Evolutionary conservation across 345 rosid species (phyloP), one percentile per base, ranked within the genome.

Genomic region (Theobroma cacao): DNA sequence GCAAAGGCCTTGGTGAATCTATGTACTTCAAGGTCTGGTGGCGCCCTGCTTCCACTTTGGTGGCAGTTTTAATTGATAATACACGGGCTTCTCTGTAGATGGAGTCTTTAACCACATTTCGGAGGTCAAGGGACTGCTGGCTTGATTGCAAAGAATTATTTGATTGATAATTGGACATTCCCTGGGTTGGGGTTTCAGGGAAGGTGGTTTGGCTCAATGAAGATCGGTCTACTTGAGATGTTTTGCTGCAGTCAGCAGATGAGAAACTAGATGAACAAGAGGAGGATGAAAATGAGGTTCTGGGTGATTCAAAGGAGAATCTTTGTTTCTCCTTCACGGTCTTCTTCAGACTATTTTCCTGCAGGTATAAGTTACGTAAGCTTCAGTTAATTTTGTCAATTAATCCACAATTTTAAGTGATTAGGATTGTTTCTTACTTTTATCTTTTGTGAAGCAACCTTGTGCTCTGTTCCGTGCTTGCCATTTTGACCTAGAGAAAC

Each of bases 261-360:
- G 95, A 89, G 78, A 91, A 83, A 82, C 89, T 91, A 1, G 97
- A 92, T 33, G 98, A 91, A 75, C 93, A 82, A 69, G 93, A 85
- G 61, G 99, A 91, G 77, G 97, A 89, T 34, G 98, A 90, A 80
- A 87, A 84, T 1, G 94, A 90, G 77, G 87, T 80, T 81, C 90
- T 83, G 20, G 98, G 85, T 33, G 93, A 88, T 78, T 97, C 98
- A 38, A 94, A 82, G 38, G 93, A 90, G 59, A 62, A 50, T 78
- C 87, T 89, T 11, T 85, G 90, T 66, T 85, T 91, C 78, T 91
- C 93, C 78, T 83, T 91, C 28, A 63, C 26, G 33, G 76, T 63
- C 85, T 85, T 88, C 85, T 82, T 91, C 75, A 26, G 87, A 26
- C 77, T 81, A 72, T 72, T 89, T 67, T 84, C 94, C 99, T 95